Conservation (phyloP, 108 stramenopile species). For the Nitzschia inconspicua region DNA sequence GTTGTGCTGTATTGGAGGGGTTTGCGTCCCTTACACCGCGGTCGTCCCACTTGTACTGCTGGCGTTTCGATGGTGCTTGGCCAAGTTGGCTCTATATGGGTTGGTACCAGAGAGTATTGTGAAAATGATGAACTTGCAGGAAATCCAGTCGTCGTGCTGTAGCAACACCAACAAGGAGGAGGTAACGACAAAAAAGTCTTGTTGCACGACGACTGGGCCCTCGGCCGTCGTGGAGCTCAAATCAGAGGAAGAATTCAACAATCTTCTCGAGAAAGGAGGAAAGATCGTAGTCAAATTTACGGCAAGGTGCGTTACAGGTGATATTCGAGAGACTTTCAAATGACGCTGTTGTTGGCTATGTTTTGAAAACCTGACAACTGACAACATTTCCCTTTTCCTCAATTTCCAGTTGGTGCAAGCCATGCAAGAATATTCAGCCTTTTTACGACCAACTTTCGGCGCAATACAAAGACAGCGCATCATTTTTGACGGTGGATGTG, state of each 20-base stretch:
- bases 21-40: conserved; percentile 83
- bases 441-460: conserved; percentile 47
- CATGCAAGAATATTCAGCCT: conserved; percentile 77
- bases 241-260: conserved; percentile 29
- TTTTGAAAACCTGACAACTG: too few species aligned
- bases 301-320: conserved; percentile 29
- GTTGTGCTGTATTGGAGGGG: conserved; percentile 72
- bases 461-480: conserved; percentile 3
- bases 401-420: conserved; percentile 70
- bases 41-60: conserved; percentile 62
- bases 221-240: conserved; percentile 16
- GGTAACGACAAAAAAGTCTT: background rate
- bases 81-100: conserved; percentile 24
- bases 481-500: conserved; percentile 62
- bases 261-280: conserved; percentile 11
- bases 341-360: too few species aligned
- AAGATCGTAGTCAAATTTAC: conserved; percentile 74
- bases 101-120: conserved; percentile 4
- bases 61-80: conserved; percentile 43
- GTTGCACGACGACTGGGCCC: background rate
- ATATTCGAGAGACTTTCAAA: background rate
- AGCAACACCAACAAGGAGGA: background rate
- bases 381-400: background rate
- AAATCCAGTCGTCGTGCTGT: background rate
- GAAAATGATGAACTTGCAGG: conserved; percentile 1